Evolutionary conservation across 2,329 filamentous ascomycete species (phyloP).

Genomic region (Fusarium pseudoanthophilum): DNA sequence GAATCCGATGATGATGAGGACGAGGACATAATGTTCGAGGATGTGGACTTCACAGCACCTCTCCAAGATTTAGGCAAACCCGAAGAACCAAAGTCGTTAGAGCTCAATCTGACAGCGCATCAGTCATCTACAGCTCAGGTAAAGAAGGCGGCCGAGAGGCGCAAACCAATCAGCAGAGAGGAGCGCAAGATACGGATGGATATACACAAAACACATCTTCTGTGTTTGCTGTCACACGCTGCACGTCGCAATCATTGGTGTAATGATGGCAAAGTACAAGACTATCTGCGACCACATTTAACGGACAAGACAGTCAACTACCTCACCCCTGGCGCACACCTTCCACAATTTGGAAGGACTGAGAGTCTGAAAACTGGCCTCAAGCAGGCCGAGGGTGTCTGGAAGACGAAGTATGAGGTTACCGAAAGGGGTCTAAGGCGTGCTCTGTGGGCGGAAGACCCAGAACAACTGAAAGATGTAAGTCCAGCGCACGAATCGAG

Average conservation of each 20-base stretch:
- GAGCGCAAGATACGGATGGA: constrained; percentile 71
- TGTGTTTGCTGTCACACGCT: constrained; percentile 84
- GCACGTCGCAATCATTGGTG: constrained; percentile 88
- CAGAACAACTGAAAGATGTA: constrained; percentile 69
- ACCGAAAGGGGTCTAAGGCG: constrained; percentile 76
- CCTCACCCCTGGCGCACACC: constrained; percentile 73
- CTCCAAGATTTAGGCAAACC: constrained; percentile 37
- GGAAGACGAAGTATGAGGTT: constrained; percentile 75
- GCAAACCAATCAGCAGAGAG: constrained; percentile 64
- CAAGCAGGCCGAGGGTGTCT: constrained; percentile 73
- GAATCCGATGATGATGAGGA: constrained; percentile 59
- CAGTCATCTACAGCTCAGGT: constrained; percentile 47
- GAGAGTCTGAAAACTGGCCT: constrained; percentile 83
- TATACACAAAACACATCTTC: constrained; percentile 86
- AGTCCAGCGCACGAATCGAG: constrained; percentile 32
- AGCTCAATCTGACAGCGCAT: constrained; percentile 64
- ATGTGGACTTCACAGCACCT: constrained; percentile 57
- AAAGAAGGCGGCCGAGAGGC: constrained; percentile 52
- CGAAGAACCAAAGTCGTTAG: constrained; percentile 53
- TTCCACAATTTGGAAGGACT: constrained; percentile 80
- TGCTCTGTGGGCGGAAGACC: constrained; percentile 79
- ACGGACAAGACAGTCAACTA: constrained; percentile 72
- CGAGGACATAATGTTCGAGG: constrained; percentile 59
- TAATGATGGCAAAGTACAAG: constrained; percentile 78
- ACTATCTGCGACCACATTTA: constrained; percentile 71